Evolutionary conservation across 2,329 filamentous ascomycete genomes (phyloP).

Genomic region (Penicillium sp.): DNA sequence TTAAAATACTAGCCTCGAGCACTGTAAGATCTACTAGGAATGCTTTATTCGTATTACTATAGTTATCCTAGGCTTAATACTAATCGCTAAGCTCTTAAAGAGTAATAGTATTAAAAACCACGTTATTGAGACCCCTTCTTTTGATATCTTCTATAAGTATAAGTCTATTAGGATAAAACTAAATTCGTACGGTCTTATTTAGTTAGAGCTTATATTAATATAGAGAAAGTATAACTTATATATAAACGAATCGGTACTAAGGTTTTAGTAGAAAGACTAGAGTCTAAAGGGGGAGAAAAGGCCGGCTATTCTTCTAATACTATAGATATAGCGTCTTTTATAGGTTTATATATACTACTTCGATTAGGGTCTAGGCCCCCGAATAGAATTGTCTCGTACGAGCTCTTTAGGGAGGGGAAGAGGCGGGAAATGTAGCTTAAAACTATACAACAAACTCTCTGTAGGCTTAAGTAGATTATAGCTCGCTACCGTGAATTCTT

Average conservation of each 20-base stretch:
- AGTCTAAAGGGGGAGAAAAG: no score
- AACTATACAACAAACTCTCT: no score
- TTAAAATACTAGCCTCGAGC: background rate
- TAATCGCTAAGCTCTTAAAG: background rate
- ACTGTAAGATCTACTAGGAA: constrained; percentile 2
- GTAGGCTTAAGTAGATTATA: no score
- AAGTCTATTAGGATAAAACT: background rate
- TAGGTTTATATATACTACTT: background rate
- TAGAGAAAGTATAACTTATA: background rate
- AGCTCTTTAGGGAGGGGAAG: background rate
- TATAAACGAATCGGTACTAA: background rate
- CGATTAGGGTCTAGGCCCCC: background rate
- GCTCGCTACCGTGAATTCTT: no score
- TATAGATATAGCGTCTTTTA: background rate
- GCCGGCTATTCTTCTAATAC: no score
- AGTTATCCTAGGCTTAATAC: background rate
- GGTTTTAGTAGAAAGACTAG: no score
- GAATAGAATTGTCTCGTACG: background rate
- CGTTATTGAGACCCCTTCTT: background rate
- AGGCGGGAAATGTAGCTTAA: no score
- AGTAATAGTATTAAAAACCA: background rate
- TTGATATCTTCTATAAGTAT: background rate
- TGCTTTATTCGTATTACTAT: background rate
- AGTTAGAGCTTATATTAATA: background rate
- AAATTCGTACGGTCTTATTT: constrained; percentile 1